These are phyloP conservation scores for Metschnikowia reukaufii DNA, from an alignment of 805 yeast species.

Conservation along the genomic window DNA sequence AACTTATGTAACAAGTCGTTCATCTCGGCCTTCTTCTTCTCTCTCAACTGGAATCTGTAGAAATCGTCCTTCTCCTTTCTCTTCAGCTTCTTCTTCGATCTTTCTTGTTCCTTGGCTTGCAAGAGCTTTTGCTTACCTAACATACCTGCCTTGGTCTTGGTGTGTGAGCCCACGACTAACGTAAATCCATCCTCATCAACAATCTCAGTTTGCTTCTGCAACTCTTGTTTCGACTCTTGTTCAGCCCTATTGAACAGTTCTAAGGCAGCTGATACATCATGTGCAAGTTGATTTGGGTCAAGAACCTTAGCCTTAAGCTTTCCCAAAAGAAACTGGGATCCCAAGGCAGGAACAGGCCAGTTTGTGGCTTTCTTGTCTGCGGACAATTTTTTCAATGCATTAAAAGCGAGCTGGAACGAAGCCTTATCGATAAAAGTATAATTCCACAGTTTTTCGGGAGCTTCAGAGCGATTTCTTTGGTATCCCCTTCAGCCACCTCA, in stretches of 20 bases:
- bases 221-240: slow-evolving; percentile 53
- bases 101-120: slow-evolving; percentile 36
- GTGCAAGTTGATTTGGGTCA: slow-evolving; percentile 52
- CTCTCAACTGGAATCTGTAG: slow-evolving; percentile 94
- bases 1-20: slow-evolving; percentile 80
- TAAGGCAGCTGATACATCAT: slow-evolving; percentile 60
- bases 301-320: slow-evolving; percentile 36
- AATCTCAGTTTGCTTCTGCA: slow-evolving; percentile 53
- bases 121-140: slow-evolving; percentile 52
- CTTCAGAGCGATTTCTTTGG: slow-evolving; percentile 36
- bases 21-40: slow-evolving; percentile 89
- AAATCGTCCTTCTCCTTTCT: slow-evolving; percentile 84
- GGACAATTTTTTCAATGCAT: slow-evolving; percentile 55
- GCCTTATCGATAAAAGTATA: slow-evolving; percentile 73
- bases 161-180: slow-evolving; percentile 80
- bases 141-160: slow-evolving; percentile 76
- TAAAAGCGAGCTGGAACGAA: slow-evolving; percentile 62
- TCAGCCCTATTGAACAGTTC: slow-evolving; percentile 70
- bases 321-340: slow-evolving; percentile 46
- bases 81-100: slow-evolving; percentile 52
- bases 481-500: slow-evolving; percentile 20
- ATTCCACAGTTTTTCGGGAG: slow-evolving; percentile 76
- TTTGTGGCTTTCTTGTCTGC: slow-evolving; percentile 22
- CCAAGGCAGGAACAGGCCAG: slow-evolving; percentile 42
- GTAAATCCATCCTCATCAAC: slow-evolving; percentile 96